phyloP scores from a whole-genome alignment of 495 filamentous ascomycete species.

The Bathelium albidoporum region DNA sequence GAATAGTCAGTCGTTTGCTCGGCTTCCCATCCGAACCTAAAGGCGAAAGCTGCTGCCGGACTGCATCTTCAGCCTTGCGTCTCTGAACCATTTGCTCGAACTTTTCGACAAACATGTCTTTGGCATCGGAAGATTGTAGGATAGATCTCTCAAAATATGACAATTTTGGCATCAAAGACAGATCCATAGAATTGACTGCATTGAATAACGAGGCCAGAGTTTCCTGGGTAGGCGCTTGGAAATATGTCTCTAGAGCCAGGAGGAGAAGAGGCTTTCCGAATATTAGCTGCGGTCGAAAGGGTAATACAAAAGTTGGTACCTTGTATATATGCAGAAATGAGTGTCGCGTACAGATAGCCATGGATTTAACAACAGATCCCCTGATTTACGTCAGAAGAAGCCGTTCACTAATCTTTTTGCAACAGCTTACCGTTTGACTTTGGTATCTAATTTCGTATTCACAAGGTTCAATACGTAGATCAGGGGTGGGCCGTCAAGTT shows the following conservation, averaged over 20 bases:
- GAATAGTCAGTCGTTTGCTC: constrained; percentile 49
- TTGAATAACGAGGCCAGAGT: constrained; percentile 84
- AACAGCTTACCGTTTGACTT: constrained; percentile 57
- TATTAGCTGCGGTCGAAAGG: not conserved
- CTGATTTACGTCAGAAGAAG: constrained; percentile 33
- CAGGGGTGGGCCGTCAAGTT: constrained; percentile 72
- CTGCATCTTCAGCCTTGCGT: constrained; percentile 40
- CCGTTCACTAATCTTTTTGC: not conserved
- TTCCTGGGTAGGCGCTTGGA: constrained; percentile 79
- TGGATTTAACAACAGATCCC: constrained; percentile 93
- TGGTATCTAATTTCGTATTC: constrained; percentile 93
- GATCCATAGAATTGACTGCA: constrained; percentile 91
- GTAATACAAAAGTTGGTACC: constrained; percentile 34
- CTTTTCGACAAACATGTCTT: constrained; percentile 95
- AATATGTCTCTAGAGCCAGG: constrained; percentile 95
- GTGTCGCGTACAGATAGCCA: constrained; percentile 98
- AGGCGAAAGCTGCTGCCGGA: constrained; percentile 11
- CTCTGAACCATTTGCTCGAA: constrained; percentile 89
- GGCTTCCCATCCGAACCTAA: not conserved
- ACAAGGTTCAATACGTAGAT: constrained; percentile 97
- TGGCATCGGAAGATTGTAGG: constrained; percentile 79
- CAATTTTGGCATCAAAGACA: constrained; percentile 84
- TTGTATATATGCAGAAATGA: constrained; percentile 99
- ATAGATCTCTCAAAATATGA: constrained; percentile 76
- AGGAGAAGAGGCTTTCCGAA: constrained; percentile 72